Evolutionary conservation across 2,329 filamentous ascomycete species (phyloP).

Genomic region (Sporothrix brasiliensis): DNA sequence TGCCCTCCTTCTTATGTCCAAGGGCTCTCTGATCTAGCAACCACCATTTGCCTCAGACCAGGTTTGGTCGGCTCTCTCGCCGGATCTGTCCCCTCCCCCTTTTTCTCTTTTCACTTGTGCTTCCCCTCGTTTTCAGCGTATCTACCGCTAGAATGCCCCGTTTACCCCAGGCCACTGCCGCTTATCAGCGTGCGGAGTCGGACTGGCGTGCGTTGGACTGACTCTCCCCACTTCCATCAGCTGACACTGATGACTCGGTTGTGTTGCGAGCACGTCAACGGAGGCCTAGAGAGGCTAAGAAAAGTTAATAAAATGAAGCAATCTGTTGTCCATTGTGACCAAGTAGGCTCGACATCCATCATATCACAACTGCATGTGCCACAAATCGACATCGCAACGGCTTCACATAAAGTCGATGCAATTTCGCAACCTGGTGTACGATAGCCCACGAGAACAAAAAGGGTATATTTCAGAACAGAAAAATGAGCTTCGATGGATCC

Average conservation of each 20-base stretch:
- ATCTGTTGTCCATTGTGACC: no score
- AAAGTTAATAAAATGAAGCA: neutral
- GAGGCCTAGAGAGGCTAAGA: no score
- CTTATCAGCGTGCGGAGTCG: neutral
- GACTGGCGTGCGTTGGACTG: neutral
- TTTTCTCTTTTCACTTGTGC: neutral
- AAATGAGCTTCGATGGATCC: no score
- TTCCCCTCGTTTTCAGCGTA: neutral
- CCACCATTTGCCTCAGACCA: neutral
- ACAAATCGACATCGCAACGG: no score
- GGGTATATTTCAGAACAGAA: no score
- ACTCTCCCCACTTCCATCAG: neutral
- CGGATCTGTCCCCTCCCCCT: neutral
- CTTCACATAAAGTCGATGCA: no score
- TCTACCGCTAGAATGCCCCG: neutral
- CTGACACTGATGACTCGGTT: neutral
- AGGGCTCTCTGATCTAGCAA: no score
- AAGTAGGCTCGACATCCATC: no score
- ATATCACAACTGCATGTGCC: no score
- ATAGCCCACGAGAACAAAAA: no score
- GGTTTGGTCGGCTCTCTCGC: no score
- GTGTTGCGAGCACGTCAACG: neutral
- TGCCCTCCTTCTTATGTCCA: neutral
- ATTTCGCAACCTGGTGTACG: no score
- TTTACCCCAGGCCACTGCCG: slow-evolving; percentile 1